Evolutionary conservation across 768 basidiomycete genomes (phyloP).

Genomic region (Coprinopsis marcescibilis): DNA sequence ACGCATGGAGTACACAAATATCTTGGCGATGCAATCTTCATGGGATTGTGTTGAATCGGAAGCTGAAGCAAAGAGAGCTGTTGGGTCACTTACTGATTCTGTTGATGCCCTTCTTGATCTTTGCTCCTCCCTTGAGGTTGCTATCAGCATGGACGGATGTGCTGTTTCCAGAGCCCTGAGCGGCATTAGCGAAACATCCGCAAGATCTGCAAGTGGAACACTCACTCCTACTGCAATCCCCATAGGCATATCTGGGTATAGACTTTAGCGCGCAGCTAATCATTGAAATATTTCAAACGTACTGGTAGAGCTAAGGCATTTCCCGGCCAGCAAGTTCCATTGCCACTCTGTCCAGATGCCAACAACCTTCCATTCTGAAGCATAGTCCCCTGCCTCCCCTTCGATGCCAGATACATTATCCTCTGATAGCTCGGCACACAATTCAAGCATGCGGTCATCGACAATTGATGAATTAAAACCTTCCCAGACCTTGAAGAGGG

Average conservation of each 20-base stretch:
- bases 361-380: conserved; percentile 69
- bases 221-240: conserved; percentile 61
- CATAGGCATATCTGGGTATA: conserved; percentile 57
- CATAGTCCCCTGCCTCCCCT: conserved; percentile 52
- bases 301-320: conserved; percentile 81
- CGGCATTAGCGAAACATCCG: conserved; percentile 5
- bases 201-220: not conserved
- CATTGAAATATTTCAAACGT: conserved; percentile 14
- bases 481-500: conserved; percentile 73
- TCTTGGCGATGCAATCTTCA: conserved; percentile 72
- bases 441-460: conserved; percentile 70
- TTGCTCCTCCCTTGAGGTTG: conserved; percentile 45
- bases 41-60: conserved; percentile 6
- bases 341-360: conserved; percentile 86
- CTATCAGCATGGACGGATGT: conserved; percentile 53
- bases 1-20: conserved; percentile 87
- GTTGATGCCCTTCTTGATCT: conserved; percentile 67
- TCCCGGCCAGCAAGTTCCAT: conserved; percentile 78
- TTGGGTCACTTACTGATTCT: conserved; percentile 56
- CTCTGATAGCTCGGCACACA: conserved; percentile 64
- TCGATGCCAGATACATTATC: conserved; percentile 58
- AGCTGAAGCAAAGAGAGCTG: not conserved
- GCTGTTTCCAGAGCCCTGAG: conserved; percentile 58
- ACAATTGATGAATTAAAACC: conserved; percentile 68
- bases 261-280: not conserved